Percentiles rank a stretch among this genome's conserved stretches.
Evolutionary conservation across 768 basidiomycete species (phyloP).

Genomic region (Lanmaoa rubissima): DNA sequence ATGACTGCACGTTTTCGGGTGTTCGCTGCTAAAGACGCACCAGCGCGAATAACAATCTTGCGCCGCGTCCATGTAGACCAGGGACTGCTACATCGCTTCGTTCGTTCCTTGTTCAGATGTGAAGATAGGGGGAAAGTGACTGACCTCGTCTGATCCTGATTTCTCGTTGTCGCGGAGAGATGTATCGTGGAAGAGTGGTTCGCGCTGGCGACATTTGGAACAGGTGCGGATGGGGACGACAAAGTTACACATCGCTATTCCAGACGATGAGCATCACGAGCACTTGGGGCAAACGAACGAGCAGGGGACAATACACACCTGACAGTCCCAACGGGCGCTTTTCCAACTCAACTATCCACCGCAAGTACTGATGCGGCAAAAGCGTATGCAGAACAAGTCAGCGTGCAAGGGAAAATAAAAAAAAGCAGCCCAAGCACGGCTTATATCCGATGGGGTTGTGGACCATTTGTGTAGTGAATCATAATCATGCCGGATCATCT

Average conservation of each 20-base stretch:
- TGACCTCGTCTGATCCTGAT: slow-evolving; percentile 17
- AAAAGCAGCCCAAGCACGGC: neutral
- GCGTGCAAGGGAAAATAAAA: neutral
- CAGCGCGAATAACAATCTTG: slow-evolving; percentile 33
- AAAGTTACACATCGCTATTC: slow-evolving; percentile 29
- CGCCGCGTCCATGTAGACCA: slow-evolving; percentile 29
- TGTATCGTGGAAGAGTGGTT: slow-evolving; percentile 27
- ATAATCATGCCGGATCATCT: slow-evolving; percentile 3
- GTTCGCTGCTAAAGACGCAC: slow-evolving; percentile 31
- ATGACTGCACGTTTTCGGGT: slow-evolving; percentile 21
- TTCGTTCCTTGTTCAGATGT: neutral
- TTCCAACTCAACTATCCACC: neutral
- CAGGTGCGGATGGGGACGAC: slow-evolving; percentile 32
- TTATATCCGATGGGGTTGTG: slow-evolving; percentile 10
- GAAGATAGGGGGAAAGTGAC: neutral
- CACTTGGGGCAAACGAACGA: neutral
- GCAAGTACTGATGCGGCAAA: neutral
- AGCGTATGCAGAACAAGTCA: neutral
- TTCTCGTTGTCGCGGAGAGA: slow-evolving; percentile 20
- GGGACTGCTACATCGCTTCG: slow-evolving; percentile 2
- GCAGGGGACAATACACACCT: neutral
- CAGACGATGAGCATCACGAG: neutral
- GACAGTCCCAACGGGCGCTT: neutral
- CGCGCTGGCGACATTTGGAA: slow-evolving; percentile 26
- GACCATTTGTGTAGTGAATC: slow-evolving; percentile 8